A percentile compares a stretch with the other conserved stretches of the same genome.
Evolutionary conservation across 1,139 yeast species (phyloP).

Genomic region (Kodamaea sp.): DNA sequence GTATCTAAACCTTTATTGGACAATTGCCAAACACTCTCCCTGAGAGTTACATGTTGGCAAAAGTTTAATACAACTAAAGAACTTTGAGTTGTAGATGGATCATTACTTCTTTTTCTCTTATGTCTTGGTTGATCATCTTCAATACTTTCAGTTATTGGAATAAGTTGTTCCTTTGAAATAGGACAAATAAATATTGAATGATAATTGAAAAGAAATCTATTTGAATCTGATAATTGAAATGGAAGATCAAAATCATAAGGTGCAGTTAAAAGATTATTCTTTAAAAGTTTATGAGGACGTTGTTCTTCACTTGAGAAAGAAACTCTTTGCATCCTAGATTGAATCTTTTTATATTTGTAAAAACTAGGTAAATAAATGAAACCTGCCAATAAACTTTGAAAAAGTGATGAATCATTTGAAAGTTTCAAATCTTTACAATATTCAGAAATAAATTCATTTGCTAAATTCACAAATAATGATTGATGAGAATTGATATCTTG

Average conservation of each 20-base stretch:
- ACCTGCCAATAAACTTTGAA: conserved; percentile 66
- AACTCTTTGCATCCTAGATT: conserved; percentile 33
- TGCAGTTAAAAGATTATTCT: conserved; percentile 12
- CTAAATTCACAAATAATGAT: conserved; percentile 31
- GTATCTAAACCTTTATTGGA: conserved; percentile 40
- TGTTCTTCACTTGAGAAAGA: conserved; percentile 6
- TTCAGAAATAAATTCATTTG: conserved; percentile 59
- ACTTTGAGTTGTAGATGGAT: conserved; percentile 15
- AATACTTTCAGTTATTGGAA: conserved; percentile 31
- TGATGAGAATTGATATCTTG: conserved; percentile 35
- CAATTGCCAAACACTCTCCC: conserved; percentile 44
- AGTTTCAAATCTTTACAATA: conserved; percentile 63
- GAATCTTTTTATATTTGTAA: conserved; percentile 57
- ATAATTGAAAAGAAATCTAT: conserved; percentile 46
- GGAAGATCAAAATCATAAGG: conserved; percentile 37
- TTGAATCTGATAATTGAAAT: conserved; percentile 42
- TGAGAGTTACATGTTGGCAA: conserved; percentile 44
- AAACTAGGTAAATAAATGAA: conserved; percentile 68
- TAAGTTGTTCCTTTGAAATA: conserved; percentile 73
- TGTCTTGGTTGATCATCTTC: conserved; percentile 15
- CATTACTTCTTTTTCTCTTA: conserved; percentile 17
- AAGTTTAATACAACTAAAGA: conserved; percentile 45
- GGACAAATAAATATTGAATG: conserved; percentile 93
- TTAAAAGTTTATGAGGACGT: conserved; percentile 1
- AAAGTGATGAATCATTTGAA: conserved; percentile 69